Evolutionary conservation across 768 basidiomycete genomes (phyloP), one percentile per base, ranked within the genome.

Genomic region (Russula sp.): DNA sequence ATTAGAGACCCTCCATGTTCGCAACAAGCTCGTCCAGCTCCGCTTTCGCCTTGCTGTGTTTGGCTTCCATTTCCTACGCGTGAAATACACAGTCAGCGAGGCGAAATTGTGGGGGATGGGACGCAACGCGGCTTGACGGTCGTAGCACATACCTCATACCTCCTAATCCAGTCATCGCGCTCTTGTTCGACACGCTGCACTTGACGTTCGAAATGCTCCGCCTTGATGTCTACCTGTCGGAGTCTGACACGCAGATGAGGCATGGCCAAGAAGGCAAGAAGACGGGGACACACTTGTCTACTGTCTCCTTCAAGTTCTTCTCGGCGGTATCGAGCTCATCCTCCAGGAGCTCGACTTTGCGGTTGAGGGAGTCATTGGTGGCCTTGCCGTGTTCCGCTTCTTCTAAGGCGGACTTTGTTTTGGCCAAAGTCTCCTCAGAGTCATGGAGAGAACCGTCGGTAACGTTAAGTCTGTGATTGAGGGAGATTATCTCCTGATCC

Each of bases 121-220:
- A 20, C 18, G 26, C 49, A 49, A 26, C 34, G 40, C 32, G 36
- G 7, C 16, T 13, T 3, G n/a, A 32, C 18, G 14, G 3, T n/a
- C 44, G 24, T 14, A 32, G 56, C 5, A 77, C 84, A 71, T 71
- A 93, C 94, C 81, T 95, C 95, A 79, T 84, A 90, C 78, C 96
- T 98, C 82, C 88, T 84, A 84, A 97, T 95, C 92, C 90, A 94
- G 46, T 74, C 71, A 74, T 98, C 96, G 57, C 95, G 87, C 76
- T 99, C 97, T 73, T 90, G 86, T 74, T 98, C 95, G 54, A 84
- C 79, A 50, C 90, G 84, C 69, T 85, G 80, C 22, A 97, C 87
- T 73, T 95, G 92, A 55, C 94, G 86, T 78, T 98, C 96, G 74
- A 92, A 97, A 79, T 98, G 94, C 76, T 99, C 97, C 11, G 96